Evolutionary conservation across 2,329 filamentous ascomycete species (phyloP).

Genomic region (Aureobasidium sp.): DNA sequence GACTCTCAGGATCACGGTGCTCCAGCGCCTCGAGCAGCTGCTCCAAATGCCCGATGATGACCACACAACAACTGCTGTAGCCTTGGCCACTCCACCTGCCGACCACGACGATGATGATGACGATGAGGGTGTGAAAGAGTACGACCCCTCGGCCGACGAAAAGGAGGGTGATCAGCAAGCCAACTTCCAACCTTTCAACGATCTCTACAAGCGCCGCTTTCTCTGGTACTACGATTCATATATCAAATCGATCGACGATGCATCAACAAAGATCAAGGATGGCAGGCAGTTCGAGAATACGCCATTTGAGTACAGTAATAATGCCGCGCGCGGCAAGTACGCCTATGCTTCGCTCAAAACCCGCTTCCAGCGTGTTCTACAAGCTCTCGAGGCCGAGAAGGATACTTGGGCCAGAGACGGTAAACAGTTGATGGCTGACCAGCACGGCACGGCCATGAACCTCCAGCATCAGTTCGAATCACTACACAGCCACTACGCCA

Average conservation of each 20-base stretch:
- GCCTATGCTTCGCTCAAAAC: conserved; percentile 66
- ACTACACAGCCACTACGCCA: conserved; percentile 65
- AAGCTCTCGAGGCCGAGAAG: conserved; percentile 63
- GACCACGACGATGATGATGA: conserved; percentile 32
- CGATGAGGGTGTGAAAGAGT: conserved; percentile 22
- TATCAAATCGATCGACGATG: conserved; percentile 59
- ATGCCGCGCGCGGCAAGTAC: conserved; percentile 81
- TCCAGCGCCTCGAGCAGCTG: conserved; percentile 75
- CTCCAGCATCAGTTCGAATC: conserved; percentile 80
- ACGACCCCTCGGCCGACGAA: conserved; percentile 24
- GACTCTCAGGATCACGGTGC: conserved; percentile 74
- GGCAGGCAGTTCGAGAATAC: conserved; percentile 63
- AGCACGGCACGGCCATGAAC: conserved; percentile 62
- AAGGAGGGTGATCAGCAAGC: conserved; percentile 38
- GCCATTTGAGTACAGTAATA: conserved; percentile 74
- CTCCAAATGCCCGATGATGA: conserved; percentile 48
- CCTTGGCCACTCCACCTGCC: conserved; percentile 38
- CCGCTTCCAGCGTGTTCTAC: conserved; percentile 61
- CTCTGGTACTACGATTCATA: conserved; percentile 96
- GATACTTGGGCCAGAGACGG: conserved; percentile 64
- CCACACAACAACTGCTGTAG: not conserved
- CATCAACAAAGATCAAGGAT: conserved; percentile 52
- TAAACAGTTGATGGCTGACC: conserved; percentile 43
- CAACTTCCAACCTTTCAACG: conserved; percentile 77
- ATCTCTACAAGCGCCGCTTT: conserved; percentile 84